These are phyloP conservation scores for Phtheirospermum japonicum DNA, from an alignment of 257 asterid genomes.

Conservation along the genomic window DNA sequence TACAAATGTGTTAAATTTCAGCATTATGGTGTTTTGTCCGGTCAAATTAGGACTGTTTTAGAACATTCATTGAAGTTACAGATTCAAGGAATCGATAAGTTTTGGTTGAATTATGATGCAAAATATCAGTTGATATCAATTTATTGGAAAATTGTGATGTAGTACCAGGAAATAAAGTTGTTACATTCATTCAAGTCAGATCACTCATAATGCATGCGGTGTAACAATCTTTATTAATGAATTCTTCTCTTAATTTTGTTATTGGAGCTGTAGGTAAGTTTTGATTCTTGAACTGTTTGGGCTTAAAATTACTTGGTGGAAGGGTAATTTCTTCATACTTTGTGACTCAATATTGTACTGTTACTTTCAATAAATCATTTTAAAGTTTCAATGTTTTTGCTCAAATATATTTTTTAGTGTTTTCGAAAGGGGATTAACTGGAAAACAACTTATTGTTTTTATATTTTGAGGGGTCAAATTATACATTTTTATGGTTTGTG, in stretches of 20 bases:
- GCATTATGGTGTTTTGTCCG: constrained; percentile 19
- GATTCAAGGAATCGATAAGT: too few species aligned
- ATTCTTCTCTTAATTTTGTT: background rate
- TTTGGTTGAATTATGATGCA: too few species aligned
- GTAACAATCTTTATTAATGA: background rate
- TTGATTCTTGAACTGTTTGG: constrained; percentile 1
- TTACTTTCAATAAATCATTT: background rate
- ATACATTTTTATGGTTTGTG: background rate
- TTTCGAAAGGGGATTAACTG: constrained; percentile 9
- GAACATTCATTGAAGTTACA: background rate
- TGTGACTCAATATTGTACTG: constrained; percentile 14
- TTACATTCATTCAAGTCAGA: background rate
- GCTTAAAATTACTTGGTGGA: constrained; percentile 13
- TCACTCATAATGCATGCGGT: background rate
- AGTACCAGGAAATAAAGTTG: background rate
- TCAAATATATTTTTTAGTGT: background rate
- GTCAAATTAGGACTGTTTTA: background rate
- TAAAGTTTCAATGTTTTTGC: background rate
- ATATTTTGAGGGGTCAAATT: constrained; percentile 17
- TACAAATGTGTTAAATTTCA: constrained; percentile 8
- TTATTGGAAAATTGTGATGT: background rate
- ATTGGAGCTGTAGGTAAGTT: background rate
- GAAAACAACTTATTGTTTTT: background rate
- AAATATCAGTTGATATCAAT: background rate
- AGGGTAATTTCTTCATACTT: background rate